Evolutionary conservation across 1,284 basidiomycete species (phyloP).

Genomic region (Tetrapyrgos nigripes): DNA sequence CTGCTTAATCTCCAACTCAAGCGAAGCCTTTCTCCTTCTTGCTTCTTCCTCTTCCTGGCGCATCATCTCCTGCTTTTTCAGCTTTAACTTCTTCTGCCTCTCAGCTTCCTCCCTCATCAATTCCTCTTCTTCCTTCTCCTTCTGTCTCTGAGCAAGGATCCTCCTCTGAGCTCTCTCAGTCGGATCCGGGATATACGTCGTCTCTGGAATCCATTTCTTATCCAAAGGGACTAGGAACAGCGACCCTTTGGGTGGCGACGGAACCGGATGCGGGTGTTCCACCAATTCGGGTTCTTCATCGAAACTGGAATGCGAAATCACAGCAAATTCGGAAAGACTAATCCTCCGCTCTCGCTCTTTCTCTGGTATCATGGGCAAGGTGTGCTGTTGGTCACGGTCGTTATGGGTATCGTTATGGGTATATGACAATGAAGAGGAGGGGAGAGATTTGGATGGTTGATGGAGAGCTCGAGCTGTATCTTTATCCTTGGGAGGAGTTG

Average conservation of each 20-base stretch:
- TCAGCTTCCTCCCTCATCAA: conserved; percentile 56
- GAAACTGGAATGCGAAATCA: conserved; percentile 40
- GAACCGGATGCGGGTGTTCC: conserved; percentile 18
- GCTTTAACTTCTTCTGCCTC: conserved; percentile 51
- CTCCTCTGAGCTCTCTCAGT: conserved; percentile 50
- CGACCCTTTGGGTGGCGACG: not conserved
- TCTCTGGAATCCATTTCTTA: conserved; percentile 46
- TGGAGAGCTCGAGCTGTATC: conserved; percentile 7
- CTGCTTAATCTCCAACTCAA: conserved; percentile 58
- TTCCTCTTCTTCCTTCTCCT: conserved; percentile 55
- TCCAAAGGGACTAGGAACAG: conserved; percentile 17
- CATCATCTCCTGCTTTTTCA: conserved; percentile 52
- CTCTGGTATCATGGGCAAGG: conserved; percentile 13
- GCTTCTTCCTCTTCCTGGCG: conserved; percentile 59
- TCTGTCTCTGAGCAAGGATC: conserved; percentile 45
- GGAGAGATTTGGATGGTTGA: not conserved
- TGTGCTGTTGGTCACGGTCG: too few species aligned
- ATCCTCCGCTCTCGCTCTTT: conserved; percentile 28
- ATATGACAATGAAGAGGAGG: not conserved
- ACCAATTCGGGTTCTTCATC: conserved; percentile 31
- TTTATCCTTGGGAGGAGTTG: conserved; percentile 48
- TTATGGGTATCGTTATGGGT: conserved; percentile 7
- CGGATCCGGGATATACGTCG: conserved; percentile 42
- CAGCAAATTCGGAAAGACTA: conserved; percentile 44
- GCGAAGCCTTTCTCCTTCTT: conserved; percentile 43